Evolutionary conservation across 1,284 basidiomycete species (phyloP).

Genomic region (Fomitopsis schrenkii): DNA sequence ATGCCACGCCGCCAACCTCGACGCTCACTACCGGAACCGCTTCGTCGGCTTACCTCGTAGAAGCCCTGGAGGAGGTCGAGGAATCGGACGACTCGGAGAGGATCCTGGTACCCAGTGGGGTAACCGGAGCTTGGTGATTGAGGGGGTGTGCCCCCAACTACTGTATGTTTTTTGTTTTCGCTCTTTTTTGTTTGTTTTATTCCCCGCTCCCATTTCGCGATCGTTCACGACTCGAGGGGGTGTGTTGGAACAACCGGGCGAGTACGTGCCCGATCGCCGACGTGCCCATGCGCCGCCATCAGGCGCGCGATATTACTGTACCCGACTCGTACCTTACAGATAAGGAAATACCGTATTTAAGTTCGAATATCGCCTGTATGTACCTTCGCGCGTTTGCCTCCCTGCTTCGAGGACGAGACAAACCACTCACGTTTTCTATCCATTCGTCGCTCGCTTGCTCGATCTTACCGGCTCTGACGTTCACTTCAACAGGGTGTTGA

Average conservation of each 20-base stretch:
- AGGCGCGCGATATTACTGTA: too few relatives aligned
- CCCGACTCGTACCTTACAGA: too few relatives aligned
- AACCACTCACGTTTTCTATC: too few relatives aligned
- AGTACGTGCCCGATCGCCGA: too few relatives aligned
- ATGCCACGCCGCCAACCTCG: not conserved
- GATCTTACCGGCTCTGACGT: too few relatives aligned
- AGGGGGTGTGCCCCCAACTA: slow-evolving; percentile 1
- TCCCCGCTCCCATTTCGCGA: not conserved
- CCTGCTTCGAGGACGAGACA: too few relatives aligned
- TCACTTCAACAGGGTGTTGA: too few relatives aligned
- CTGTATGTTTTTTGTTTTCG: not conserved
- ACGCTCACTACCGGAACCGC: not conserved
- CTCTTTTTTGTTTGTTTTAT: not conserved
- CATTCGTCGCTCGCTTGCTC: too few relatives aligned
- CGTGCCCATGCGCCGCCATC: not conserved
- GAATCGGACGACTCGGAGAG: too few relatives aligned
- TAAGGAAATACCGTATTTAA: too few relatives aligned
- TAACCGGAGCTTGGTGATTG: slow-evolving; percentile 3
- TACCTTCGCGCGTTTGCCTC: too few relatives aligned
- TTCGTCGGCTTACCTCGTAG: not conserved
- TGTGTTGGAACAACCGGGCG: slow-evolving; percentile 5
- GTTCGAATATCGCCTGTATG: too few relatives aligned
- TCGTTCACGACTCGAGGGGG: slow-evolving; percentile 8
- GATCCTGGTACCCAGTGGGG: not conserved
- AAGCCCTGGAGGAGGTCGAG: not conserved